phyloP scores from a whole-genome alignment of 2,329 filamentous ascomycete species.

The Colletotrichum musicola region DNA sequence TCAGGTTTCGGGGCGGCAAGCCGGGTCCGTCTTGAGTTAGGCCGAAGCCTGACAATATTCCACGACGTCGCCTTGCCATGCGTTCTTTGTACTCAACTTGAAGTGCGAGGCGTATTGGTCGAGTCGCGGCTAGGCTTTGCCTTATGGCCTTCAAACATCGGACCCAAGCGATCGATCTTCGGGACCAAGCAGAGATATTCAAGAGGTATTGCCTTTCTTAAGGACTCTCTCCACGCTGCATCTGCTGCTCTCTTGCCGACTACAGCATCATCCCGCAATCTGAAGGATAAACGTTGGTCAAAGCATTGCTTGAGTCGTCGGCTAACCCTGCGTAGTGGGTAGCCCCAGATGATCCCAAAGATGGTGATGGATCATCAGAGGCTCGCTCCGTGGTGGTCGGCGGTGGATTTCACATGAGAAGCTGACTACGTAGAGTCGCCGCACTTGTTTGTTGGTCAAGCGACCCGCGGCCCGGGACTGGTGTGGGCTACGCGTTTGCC shows the following conservation, averaged over 20 bases:
- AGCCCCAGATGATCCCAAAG: constrained; percentile 36
- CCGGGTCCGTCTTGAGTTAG: not conserved
- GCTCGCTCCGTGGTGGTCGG: not conserved
- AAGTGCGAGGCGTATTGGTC: too few species aligned
- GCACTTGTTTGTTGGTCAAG: constrained; percentile 9
- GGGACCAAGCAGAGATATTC: constrained; percentile 22
- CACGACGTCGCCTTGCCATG: not conserved
- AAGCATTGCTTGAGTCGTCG: constrained; percentile 35
- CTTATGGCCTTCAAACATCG: not conserved
- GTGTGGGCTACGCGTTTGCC: constrained; percentile 23
- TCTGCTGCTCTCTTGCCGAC: constrained; percentile 11
- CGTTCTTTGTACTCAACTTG: too few species aligned
- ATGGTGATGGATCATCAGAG: constrained; percentile 32
- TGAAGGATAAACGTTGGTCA: constrained; percentile 37
- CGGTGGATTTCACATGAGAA: constrained; percentile 23
- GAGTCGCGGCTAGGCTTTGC: too few species aligned
- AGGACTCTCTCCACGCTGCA: not conserved
- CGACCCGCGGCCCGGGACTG: constrained; percentile 6
- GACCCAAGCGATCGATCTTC: constrained; percentile 4
- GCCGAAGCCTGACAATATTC: constrained; percentile 9
- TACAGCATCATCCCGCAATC: constrained; percentile 29
- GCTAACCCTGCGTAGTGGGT: constrained; percentile 11
- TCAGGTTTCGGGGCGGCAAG: not conserved
- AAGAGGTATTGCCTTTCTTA: constrained; percentile 26
- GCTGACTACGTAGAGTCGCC: not conserved